Evolutionary conservation across 768 basidiomycete species (phyloP), one percentile per base, ranked within the genome.

Genomic region (Leccinum imitatum): DNA sequence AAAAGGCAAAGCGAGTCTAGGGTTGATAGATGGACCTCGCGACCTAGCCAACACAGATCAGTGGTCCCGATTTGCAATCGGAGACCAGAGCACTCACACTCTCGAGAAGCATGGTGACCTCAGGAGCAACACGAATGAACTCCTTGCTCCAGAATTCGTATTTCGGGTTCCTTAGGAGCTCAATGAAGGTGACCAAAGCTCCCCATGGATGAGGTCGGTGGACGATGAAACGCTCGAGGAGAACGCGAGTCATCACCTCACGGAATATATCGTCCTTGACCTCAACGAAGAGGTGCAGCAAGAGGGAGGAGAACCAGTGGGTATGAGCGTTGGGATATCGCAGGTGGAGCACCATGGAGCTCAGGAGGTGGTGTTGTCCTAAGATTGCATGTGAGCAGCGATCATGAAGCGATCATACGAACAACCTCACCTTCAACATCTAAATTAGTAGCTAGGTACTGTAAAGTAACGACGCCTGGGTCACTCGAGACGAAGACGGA

Each of bases 321-420:
- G 96, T 99, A 80, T 99, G 97, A 10, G 95, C 92, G 69, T 95
- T 97, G 33, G 97, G 96, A 81, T 96, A 98, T 68, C 97, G 92
- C 63, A 99, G 80, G 72, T 98, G 96, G 67, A 95, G 84, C 48
- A 93, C 90, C 73, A 96, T 88, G n/a, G 95, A 87, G 66, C 87
- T 93, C 65, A 98, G 78, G 64, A 98, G 81, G 75, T 94, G 90
- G 77, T 98, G 93, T 86, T 97, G 95, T 64, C 95, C 96, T 98
- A 65, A 1, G 39, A 54, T 50, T 44, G 19, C 4, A 23, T 47
- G 53, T 67, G 11, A 67, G 3, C 9, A 54, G 6, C 5, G 50
- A 23, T 53, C 6, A 51, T 21, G 39, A 5, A 7, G 9, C 13
- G 21, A 15, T 27, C 21, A 46, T 3, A 48, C 17, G 37, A 39